Base-by-base conservation (phyloP, 2,329 filamentous ascomycete genomes). In the Cordyceps pruinosa region DNA sequence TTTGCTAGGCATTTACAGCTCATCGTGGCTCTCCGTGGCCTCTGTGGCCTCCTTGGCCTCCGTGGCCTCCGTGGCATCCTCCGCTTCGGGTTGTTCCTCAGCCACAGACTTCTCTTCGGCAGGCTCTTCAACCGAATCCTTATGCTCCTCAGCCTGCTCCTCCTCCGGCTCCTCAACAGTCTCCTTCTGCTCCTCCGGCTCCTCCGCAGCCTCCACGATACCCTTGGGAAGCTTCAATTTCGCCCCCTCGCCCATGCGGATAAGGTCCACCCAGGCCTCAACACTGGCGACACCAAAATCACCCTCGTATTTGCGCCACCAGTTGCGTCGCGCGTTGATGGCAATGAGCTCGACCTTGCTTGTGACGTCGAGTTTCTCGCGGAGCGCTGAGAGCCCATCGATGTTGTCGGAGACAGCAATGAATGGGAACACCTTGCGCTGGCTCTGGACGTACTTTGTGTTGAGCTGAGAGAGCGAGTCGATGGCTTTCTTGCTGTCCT, bases 251-350 rank as follows among this genome's bases (percentile, higher is more conserved):
- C 92, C 90, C 78, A 99, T 81, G 37, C 90, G 86, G 61, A 97
- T 90, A n/a, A 83, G 80, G 66, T 99, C 94, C 59, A 99, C 83
- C 90, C 93, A 99, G 60, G 77, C 75, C 74, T 96, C 90, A 30
- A 99, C 75, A 26, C 79, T 81, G 55, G 81, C 76, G 25, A 78
- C 68, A 56, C 81, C 82, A 45, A 84, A 85, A 44, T 81, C 75
- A 3, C 80, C 83, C 48, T 82, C 74, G 69, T 89, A 94, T 58
- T 81, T 82, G 65, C 88, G 87, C 83, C 86, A 95, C 94, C 94
- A 99, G 42, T 82, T 81, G 55, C 91, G 85, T 66, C 92, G 90
- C 32, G 83, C 88, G 70, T 97, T 97, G 59, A 96, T 71, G 17
- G 91, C 91, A 56, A 97, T 77, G 45, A 97, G 73, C 67, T 92